Base-by-base conservation (phyloP, 164 flowering plant genomes). In the Tinospora cordifolia region DNA sequence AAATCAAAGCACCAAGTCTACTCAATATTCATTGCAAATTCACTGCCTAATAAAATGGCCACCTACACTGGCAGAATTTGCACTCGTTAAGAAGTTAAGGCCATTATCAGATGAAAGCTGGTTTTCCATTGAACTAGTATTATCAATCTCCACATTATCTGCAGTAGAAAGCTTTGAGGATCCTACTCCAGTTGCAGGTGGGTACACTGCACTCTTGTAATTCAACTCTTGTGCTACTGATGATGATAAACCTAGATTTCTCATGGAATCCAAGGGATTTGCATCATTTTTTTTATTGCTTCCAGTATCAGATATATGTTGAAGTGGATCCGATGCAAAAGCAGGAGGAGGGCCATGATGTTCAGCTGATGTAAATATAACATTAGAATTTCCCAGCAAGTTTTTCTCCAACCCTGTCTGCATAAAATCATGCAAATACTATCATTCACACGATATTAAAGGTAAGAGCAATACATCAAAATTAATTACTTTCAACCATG, bases 401-500 rank as follows among this genome's bases (percentile, higher is more conserved):
- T 86, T 90, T 77, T 92, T 95, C 67, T 87, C 98, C 71, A 88
- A 58, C 22, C 98, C 96, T 79, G 90, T 90, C 99, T 95, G 90
- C 87, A 89, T 14, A 65, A 71, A 26, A 81, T 65, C n/a, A n/a
- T n/a, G n/a, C n/a, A n/a, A n/a, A n/a, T n/a, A n/a, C n/a, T n/a
- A n/a, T n/a, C n/a, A n/a, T n/a, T n/a, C n/a, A n/a, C n/a, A n/a
- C n/a, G n/a, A n/a, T n/a, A n/a, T n/a, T n/a, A n/a, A n/a, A n/a
- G n/a, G n/a, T n/a, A n/a, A n/a, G n/a, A n/a, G n/a, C n/a, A n/a
- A n/a, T n/a, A n/a, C n/a, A n/a, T n/a, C n/a, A n/a, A n/a, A n/a
- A n/a, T n/a, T n/a, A n/a, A n/a, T n/a, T n/a, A n/a, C n/a, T n/a
- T n/a, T n/a, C n/a, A n/a, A n/a, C n/a, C n/a, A n/a, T n/a, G n/a